Evolutionary conservation across 257 asterid species (phyloP).

Genomic region (Penstemon barbatus): DNA sequence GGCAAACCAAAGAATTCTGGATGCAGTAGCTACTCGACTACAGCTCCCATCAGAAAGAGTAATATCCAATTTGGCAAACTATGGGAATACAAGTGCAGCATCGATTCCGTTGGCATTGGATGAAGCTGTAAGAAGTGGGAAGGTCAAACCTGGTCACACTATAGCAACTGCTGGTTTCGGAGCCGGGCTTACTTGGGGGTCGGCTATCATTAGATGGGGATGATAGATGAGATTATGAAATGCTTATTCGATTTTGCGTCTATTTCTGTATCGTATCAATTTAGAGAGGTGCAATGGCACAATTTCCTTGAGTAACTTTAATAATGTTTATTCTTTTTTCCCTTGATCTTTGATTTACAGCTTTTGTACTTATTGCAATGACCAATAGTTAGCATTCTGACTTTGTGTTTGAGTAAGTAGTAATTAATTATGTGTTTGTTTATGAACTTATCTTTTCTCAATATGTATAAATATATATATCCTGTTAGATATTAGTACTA

Average conservation of each 20-base stretch:
- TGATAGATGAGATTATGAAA: conserved; percentile 31
- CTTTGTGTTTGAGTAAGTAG: no score
- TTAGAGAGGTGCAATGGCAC: conserved; percentile 20
- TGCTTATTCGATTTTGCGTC: conserved; percentile 26
- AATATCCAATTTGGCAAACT: conserved; percentile 83
- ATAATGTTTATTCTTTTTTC: neutral
- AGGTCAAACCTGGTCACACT: conserved; percentile 70
- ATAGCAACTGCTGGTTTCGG: conserved; percentile 97
- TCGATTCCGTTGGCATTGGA: conserved; percentile 94
- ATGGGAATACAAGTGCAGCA: conserved; percentile 93
- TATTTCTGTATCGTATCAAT: neutral
- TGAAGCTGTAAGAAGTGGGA: conserved; percentile 86
- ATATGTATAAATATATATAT: no score
- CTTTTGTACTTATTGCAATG: neutral
- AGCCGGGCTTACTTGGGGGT: conserved; percentile 98
- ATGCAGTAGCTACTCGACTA: conserved; percentile 82
- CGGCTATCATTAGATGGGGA: conserved; percentile 89
- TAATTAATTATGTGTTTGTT: no score
- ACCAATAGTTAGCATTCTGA: no score
- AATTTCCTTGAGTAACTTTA: neutral
- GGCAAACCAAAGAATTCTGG: conserved; percentile 93
- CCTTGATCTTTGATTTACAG: neutral
- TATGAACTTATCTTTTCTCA: no score
- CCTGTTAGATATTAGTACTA: no score
- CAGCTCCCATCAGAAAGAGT: conserved; percentile 72